Evolutionary conservation across 768 basidiomycete species (phyloP), one percentile per base, ranked within the genome.

Genomic region (Amylocystis lapponica): DNA sequence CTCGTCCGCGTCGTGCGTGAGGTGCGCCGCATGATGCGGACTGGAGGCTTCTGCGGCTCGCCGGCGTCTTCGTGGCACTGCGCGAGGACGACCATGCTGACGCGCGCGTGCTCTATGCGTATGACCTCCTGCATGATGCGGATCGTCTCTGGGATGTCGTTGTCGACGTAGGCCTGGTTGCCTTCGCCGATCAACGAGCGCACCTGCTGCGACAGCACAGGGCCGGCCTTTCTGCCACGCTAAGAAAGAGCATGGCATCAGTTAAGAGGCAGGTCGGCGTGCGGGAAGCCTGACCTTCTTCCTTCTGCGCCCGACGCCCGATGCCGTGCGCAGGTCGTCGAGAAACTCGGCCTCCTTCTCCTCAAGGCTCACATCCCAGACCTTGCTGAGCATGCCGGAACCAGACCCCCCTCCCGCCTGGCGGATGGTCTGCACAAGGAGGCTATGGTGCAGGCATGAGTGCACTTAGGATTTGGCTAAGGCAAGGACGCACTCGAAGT

Each of bases 91-190:
- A 78, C 94, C 94, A 99, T 1, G 92, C 87, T 2, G 78, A 66
- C 0, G 75, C 70, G 91, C 86, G 14, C 86, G 78, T 2, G 91
- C 59, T 99, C 95, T 43, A 93, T 89, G 8, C 90, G 79, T 41
- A 99, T 91, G 51, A 96, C 88, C 57, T 98, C 91, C 58, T 85
- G 82, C 78, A 93, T 87, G 20, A 83, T 74, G 16, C 79, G 76
- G 27, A 91, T 80, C 1, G 91, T 83, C 51, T 83, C 74, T 2
- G 70, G 64, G 8, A 81, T 65, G 43, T 89, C 65, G 47, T 69
- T 76, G 53, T 84, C 78, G 38, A 94, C 78, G 61, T 89, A 96
- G 2, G 86, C 85, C 55, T 86, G 79, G 57, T 93, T 94, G 17
- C 88, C 94, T 42, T 85, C 80, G 21, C 91, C 90, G 39, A 97